phyloP scores from a whole-genome alignment of 345 rosid species.

The Bretschneidera sinensis region DNA sequence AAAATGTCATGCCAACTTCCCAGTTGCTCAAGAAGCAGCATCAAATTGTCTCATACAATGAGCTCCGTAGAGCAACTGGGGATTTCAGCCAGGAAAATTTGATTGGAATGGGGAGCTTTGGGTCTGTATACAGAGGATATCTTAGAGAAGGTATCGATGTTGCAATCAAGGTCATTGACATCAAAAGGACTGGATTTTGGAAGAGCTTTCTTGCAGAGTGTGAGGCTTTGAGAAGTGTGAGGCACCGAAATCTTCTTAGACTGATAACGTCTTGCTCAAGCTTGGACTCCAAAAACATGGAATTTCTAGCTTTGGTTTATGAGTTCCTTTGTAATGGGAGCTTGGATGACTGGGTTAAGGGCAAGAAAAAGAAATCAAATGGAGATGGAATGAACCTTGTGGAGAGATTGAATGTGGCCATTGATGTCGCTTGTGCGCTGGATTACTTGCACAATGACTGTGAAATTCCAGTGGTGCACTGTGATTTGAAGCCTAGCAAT shows the following conservation, averaged over 20 bases:
- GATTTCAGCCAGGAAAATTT: conserved; percentile 32
- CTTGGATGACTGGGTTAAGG: conserved; percentile 46
- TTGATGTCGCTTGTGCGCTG: conserved; percentile 41
- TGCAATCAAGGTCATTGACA: conserved; percentile 44
- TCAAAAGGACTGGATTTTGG: conserved; percentile 26
- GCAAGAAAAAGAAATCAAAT: conserved; percentile 22
- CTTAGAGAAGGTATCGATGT: conserved; percentile 17
- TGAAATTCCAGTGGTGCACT: conserved; percentile 45
- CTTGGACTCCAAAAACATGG: conserved; percentile 30
- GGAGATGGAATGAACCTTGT: conserved; percentile 31
- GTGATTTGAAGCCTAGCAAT: too few species aligned
- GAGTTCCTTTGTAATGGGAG: conserved; percentile 42
- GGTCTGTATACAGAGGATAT: conserved; percentile 33
- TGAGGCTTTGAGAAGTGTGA: conserved; percentile 38
- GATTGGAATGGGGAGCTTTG: too few species aligned
- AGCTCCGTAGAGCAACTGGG: conserved; percentile 41
- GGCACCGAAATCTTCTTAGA: conserved; percentile 51
- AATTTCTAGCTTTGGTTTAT: conserved; percentile 51
- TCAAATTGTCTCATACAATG: conserved; percentile 37
- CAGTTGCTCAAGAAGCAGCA: conserved; percentile 17
- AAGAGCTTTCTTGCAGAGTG: conserved; percentile 49
- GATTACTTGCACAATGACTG: conserved; percentile 53
- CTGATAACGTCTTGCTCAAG: conserved; percentile 51
- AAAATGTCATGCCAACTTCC: neutral
- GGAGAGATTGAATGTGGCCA: conserved; percentile 40